A percentile compares a stretch with the other conserved stretches of the same genome.
Evolutionary conservation across 2,329 filamentous ascomycete species (phyloP).

Genomic region (Xylariaceae sp.): DNA sequence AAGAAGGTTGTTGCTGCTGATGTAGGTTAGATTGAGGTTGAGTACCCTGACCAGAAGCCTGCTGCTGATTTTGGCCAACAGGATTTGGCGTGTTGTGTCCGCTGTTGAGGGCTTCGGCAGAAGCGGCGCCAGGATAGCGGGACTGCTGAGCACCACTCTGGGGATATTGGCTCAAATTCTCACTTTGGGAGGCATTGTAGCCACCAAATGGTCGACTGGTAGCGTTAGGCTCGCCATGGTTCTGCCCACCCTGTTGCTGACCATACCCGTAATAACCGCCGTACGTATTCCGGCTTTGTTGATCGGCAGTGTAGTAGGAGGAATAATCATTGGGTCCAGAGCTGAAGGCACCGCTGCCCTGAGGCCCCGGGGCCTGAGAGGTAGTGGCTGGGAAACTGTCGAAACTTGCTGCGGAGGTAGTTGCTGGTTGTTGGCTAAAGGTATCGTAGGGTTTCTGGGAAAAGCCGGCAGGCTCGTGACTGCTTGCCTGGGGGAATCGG

Average conservation of each 20-base stretch:
- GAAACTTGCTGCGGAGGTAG: conserved; percentile 53
- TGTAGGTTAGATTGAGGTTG: conserved; percentile 49
- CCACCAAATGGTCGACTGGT: conserved; percentile 81
- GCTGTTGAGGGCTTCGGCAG: conserved; percentile 79
- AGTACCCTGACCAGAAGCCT: conserved; percentile 42
- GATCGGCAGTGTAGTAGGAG: conserved; percentile 84
- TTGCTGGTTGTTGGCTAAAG: conserved; percentile 74
- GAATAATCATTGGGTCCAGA: conserved; percentile 82
- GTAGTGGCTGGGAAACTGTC: conserved; percentile 67
- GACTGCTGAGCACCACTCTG: conserved; percentile 75
- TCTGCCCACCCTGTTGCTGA: conserved; percentile 62
- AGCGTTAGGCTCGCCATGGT: conserved; percentile 74
- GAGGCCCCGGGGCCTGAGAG: conserved; percentile 61
- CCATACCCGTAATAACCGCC: conserved; percentile 75
- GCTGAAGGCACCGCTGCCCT: conserved; percentile 71
- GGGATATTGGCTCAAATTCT: conserved; percentile 72
- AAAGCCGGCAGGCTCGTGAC: conserved; percentile 66
- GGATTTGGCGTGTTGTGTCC: conserved; percentile 92
- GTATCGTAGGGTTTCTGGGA: conserved; percentile 86
- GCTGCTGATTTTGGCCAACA: conserved; percentile 61
- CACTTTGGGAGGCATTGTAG: conserved; percentile 71
- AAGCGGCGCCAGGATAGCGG: conserved; percentile 62
- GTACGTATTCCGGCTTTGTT: conserved; percentile 76
- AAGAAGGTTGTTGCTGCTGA: conserved; percentile 42
- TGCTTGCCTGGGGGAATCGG: conserved; percentile 69